Base-by-base conservation (phyloP, 2,329 filamentous ascomycete species). In the Aschersonia sp. region DNA sequence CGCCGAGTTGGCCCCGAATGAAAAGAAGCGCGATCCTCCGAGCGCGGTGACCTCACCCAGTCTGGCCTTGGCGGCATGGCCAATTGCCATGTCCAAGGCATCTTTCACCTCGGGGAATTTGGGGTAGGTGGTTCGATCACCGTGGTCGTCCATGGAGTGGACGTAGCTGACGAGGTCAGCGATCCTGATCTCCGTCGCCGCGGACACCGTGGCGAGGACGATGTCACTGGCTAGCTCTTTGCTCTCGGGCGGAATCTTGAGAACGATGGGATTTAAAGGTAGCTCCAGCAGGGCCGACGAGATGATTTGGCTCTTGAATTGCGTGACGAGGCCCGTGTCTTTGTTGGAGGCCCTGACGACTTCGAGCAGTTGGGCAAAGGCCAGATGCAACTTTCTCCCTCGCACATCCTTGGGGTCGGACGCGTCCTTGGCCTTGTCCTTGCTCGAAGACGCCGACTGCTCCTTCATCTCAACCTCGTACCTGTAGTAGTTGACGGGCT, bases 81-180 rank as follows among this genome's bases (percentile, higher is more conserved):
- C 72, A 4, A 77, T 61, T 42, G 79, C 67, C 42, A 76, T 63
- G 44, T 70, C 71, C n/a, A 79, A 58, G 1, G 70, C 71, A 51
- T 76, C 70, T 11, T 77, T 61, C 7, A 65, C 62, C 4, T 70
- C 67, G 1, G 65, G 64, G 43, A 68, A 74, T 51, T 71, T 72
- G 10, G 74, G 75, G 43, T 74, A 76, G 1, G 57, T 53, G 1
- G 53, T 50, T 9, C 67, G 63, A 4, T 59, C 56, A 0, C 60
- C 55, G 4, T 57, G 55, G 42, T 71, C 67, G 0, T 58, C 51
- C 63, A 72, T 69, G 4, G 68, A 67, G 3, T 50, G 55, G 12
- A 75, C 52, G 54, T 75, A 78, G 0, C 60, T 52, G n/a, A 67
- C 51, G n/a, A 78, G 56, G 0, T 61, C 58, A 2, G 57, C 59